These are phyloP conservation scores for Trypanosoma conorhini DNA, from an alignment of 208 protist species.

Conservation along the genomic window DNA sequence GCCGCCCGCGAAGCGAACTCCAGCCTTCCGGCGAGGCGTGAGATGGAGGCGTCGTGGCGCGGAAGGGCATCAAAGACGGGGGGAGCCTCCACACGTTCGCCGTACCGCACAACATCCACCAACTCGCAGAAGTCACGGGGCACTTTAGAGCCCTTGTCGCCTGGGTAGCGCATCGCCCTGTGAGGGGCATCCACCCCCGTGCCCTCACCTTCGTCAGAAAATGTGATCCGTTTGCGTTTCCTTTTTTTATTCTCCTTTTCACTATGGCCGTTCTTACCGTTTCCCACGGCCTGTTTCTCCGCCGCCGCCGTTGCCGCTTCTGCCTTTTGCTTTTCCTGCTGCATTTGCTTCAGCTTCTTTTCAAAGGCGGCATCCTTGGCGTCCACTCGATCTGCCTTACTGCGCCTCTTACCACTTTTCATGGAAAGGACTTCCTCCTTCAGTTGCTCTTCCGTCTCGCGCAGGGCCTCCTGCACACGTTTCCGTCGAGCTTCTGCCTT, in stretches of 20 bases:
- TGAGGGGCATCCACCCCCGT: slow-evolving; percentile 27
- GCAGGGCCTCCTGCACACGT: slow-evolving; percentile 40
- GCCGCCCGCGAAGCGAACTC: slow-evolving; percentile 8
- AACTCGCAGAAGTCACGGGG: slow-evolving; percentile 78
- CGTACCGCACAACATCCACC: slow-evolving; percentile 84
- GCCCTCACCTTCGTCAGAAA: slow-evolving; percentile 18
- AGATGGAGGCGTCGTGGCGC: slow-evolving; percentile 66
- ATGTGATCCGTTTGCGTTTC: slow-evolving; percentile 60
- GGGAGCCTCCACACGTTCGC: slow-evolving; percentile 84
- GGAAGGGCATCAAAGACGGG: slow-evolving; percentile 86
- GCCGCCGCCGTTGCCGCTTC: slow-evolving; percentile 7
- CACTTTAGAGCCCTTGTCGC: slow-evolving; percentile 23
- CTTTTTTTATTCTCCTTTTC: slow-evolving; percentile 1
- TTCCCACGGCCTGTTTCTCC: background rate
- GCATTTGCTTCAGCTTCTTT: slow-evolving; percentile 30
- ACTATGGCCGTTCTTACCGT: background rate
- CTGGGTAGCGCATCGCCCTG: slow-evolving; percentile 46
- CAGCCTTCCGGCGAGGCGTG: slow-evolving; percentile 51
- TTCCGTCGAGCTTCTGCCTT: slow-evolving; percentile 58
- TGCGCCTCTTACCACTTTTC: slow-evolving; percentile 35
- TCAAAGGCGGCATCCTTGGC: slow-evolving; percentile 24
- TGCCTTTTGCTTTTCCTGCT: slow-evolving; percentile 30
- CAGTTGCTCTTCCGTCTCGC: slow-evolving; percentile 51
- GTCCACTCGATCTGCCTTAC: background rate
- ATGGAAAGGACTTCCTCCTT: slow-evolving; percentile 23